These are phyloP conservation scores for Beta corolliflora DNA, from an alignment of 179 eudicot genomes.

Conservation along the genomic window DNA sequence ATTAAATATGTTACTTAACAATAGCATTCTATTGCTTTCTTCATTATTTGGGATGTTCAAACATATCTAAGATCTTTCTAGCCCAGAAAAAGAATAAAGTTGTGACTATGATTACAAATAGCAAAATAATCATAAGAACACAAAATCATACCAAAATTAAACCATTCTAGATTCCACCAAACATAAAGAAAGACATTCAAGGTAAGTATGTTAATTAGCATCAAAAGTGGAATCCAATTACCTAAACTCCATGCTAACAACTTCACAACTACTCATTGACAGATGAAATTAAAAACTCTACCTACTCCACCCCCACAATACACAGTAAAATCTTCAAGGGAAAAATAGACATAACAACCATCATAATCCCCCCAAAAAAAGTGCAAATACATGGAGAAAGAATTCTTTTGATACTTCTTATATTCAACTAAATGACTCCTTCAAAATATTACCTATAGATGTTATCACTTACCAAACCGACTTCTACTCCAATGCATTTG, in stretches of 20 bases:
- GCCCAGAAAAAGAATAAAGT: conserved; percentile 8
- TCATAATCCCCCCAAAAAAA: not conserved
- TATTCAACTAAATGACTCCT: too few relatives aligned
- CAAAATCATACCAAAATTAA: conserved; percentile 16
- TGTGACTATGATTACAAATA: conserved; percentile 4
- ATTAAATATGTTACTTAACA: not conserved
- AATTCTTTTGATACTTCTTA: too few relatives aligned
- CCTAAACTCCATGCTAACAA: conserved; percentile 13
- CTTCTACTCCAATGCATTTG: too few relatives aligned
- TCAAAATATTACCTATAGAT: too few relatives aligned
- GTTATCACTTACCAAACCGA: too few relatives aligned
- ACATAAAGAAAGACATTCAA: conserved; percentile 13
- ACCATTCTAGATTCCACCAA: conserved; percentile 11
- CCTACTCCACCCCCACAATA: not conserved
- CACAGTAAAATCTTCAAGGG: not conserved
- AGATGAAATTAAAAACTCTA: not conserved
- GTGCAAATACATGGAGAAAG: too few relatives aligned
- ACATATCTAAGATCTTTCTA: conserved; percentile 8
- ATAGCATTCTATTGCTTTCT: not conserved
- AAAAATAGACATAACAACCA: not conserved
- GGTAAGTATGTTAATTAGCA: not conserved
- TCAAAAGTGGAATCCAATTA: not conserved
- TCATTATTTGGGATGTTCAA: not conserved
- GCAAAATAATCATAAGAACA: not conserved
- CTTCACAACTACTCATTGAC: conserved; percentile 9